These are phyloP conservation scores for Phoma sp. DNA, from an alignment of 2,329 filamentous ascomycete genomes.

Conservation along the genomic window DNA sequence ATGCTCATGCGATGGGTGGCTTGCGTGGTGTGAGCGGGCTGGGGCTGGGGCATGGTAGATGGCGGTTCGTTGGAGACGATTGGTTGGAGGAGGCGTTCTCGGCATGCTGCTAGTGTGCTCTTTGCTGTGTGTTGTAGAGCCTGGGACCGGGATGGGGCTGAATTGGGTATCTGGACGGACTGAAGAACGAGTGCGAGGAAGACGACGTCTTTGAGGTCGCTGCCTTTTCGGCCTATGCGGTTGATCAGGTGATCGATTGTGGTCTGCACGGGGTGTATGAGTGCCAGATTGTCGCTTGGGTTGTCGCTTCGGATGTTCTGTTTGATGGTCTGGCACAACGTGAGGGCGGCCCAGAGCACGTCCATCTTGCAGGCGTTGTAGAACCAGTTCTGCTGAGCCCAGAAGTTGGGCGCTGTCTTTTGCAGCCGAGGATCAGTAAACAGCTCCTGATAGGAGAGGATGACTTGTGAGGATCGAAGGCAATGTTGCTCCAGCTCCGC, in stretches of 20 bases:
- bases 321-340: conserved; percentile 39
- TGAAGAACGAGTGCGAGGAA: conserved; percentile 26
- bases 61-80: conserved; percentile 3
- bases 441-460: conserved; percentile 28
- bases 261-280: conserved; percentile 18
- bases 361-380: conserved; percentile 38
- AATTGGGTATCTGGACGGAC: conserved; percentile 18
- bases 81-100: conserved; percentile 20
- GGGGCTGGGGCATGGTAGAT: background rate
- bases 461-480: conserved; percentile 25
- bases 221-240: conserved; percentile 23
- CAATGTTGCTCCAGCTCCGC: conserved; percentile 23
- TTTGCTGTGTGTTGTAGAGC: conserved; percentile 11
- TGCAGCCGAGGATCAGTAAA: conserved; percentile 14
- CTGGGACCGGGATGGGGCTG: background rate
- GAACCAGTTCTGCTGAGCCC: conserved; percentile 33
- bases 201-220: conserved; percentile 30
- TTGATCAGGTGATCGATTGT: conserved; percentile 22
- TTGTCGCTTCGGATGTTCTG: background rate
- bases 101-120: conserved; percentile 19
- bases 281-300: background rate
- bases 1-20: conserved; percentile 5
- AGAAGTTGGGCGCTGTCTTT: conserved; percentile 2
- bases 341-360: conserved; percentile 39
- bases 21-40: no score